These are phyloP conservation scores for Trichoderma pleuroti DNA, from an alignment of 2,329 filamentous ascomycete species.

Conservation along the genomic window DNA sequence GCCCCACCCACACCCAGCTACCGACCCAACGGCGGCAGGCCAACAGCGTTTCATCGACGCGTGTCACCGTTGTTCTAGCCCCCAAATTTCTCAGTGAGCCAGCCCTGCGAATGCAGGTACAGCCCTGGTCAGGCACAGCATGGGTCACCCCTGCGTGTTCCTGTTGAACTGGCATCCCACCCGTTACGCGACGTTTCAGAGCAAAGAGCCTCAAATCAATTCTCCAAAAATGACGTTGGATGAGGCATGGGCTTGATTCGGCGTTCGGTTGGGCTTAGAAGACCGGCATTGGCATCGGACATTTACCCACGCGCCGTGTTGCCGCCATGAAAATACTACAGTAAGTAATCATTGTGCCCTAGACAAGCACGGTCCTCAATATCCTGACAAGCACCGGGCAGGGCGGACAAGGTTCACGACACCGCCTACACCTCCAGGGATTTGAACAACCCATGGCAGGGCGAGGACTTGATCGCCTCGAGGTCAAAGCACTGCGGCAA, in stretches of 20 bases:
- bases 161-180: neutral
- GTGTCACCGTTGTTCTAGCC: neutral
- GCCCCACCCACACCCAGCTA: neutral
- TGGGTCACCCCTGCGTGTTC: neutral
- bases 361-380: neutral
- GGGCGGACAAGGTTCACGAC: neutral
- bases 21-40: neutral
- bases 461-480: neutral
- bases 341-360: neutral
- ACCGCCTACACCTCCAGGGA: neutral
- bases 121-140: neutral
- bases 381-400: neutral
- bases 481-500: neutral
- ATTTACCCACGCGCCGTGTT: neutral
- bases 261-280: neutral
- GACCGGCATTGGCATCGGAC: neutral
- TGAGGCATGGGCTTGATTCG: neutral
- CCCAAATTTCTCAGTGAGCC: neutral
- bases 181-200: neutral
- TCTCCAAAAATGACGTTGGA: neutral
- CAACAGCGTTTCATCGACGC: neutral
- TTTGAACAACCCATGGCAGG: neutral
- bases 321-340: neutral
- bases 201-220: neutral
- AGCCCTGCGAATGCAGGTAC: neutral